Evolutionary conservation across 306 rosid species (phyloP).

Genomic region (Purshia tridentata): DNA sequence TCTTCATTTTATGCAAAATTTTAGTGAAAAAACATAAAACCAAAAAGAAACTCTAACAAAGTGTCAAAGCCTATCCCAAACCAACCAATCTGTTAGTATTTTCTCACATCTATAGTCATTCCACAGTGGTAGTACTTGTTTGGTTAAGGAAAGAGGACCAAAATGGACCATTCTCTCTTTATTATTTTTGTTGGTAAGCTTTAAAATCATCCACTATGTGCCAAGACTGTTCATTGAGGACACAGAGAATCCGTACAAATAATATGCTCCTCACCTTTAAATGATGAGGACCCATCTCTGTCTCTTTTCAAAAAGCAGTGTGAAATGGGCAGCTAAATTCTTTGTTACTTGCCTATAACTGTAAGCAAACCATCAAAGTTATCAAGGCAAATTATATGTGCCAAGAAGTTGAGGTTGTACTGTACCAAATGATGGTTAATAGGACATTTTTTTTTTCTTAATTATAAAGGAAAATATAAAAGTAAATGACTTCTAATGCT

Average conservation of each 20-base stretch:
- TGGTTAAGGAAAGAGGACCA: neutral
- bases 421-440: neutral
- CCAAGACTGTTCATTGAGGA: conserved; percentile 22
- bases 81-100: no score
- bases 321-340: conserved; percentile 15
- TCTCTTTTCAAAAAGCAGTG: conserved; percentile 7
- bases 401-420: neutral
- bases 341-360: conserved; percentile 1
- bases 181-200: conserved; percentile 1
- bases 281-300: conserved; percentile 22
- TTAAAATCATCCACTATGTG: neutral
- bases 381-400: neutral
- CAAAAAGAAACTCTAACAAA: neutral
- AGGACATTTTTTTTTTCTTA: no score
- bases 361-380: conserved; percentile 11
- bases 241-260: neutral
- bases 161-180: neutral
- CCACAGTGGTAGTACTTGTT: neutral
- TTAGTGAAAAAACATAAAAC: neutral
- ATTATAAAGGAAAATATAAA: no score
- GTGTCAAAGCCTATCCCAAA: no score
- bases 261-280: neutral
- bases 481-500: neutral
- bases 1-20: neutral
- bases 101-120: neutral